Evolutionary conservation across 805 yeast genomes (phyloP).

Genomic region (Yamadazyma sp.): DNA sequence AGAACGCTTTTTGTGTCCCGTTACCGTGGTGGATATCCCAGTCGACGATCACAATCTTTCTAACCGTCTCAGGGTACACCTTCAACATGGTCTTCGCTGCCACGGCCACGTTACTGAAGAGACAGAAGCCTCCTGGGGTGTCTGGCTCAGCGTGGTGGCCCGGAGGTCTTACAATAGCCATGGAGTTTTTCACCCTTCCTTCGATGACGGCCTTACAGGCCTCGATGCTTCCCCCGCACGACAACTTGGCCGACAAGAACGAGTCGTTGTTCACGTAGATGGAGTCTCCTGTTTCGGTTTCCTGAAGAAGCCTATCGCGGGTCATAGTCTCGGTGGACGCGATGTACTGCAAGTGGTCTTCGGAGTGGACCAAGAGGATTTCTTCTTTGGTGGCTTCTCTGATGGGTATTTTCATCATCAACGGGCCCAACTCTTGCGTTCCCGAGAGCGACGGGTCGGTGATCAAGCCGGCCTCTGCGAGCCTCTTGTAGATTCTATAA

Average conservation of each 20-base stretch:
- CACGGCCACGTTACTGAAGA: constrained; percentile 94
- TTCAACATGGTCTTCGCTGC: constrained; percentile 86
- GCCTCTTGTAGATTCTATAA: constrained; percentile 85
- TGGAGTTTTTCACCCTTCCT: constrained; percentile 83
- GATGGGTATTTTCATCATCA: constrained; percentile 86
- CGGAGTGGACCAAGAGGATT: constrained; percentile 80
- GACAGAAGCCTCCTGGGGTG: constrained; percentile 94
- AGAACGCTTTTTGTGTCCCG: constrained; percentile 94
- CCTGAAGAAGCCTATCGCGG: constrained; percentile 70
- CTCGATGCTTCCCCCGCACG: constrained; percentile 97
- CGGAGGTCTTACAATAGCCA: constrained; percentile 97
- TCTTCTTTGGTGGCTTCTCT: constrained; percentile 88
- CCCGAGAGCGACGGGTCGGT: constrained; percentile 75
- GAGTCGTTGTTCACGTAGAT: constrained; percentile 94
- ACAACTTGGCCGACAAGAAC: constrained; percentile 77
- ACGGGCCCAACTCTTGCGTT: constrained; percentile 72
- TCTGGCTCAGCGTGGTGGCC: constrained; percentile 99
- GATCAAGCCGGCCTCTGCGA: constrained; percentile 92
- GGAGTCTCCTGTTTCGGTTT: constrained; percentile 90
- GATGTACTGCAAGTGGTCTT: constrained; percentile 73
- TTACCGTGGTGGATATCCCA: constrained; percentile 99
- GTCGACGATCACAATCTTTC: constrained; percentile 80
- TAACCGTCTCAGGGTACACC: constrained; percentile 83
- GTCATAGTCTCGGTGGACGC: constrained; percentile 76
- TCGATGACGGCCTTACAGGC: constrained; percentile 95